phyloP scores from a whole-genome alignment of 805 yeast genomes.

The Danielia oregonensis region DNA sequence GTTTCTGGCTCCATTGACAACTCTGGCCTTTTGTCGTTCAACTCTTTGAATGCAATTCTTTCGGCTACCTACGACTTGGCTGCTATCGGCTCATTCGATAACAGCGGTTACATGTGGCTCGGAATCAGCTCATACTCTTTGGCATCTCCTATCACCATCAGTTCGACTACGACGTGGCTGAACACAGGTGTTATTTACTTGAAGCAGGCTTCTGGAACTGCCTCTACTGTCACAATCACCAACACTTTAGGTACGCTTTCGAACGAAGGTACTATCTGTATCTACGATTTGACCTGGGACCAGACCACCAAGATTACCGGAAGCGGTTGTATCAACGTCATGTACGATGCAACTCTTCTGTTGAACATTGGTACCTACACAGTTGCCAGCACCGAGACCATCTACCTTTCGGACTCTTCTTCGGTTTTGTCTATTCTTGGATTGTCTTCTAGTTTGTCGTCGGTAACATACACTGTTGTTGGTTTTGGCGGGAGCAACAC shows the following conservation, averaged over 20 bases:
- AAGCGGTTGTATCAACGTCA: slow-evolving; percentile 4
- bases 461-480: slow-evolving; percentile 2
- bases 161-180: slow-evolving; percentile 1
- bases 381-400: neutral
- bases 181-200: slow-evolving; percentile 9
- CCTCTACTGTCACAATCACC: neutral
- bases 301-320: slow-evolving; percentile 3
- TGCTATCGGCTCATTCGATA: slow-evolving; percentile 14
- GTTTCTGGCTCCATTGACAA: slow-evolving; percentile 1
- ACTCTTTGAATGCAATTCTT: slow-evolving; percentile 15
- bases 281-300: slow-evolving; percentile 1
- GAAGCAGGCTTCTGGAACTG: neutral
- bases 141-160: slow-evolving; percentile 11
- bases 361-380: neutral
- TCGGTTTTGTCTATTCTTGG: slow-evolving; percentile 1
- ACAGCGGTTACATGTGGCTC: slow-evolving; percentile 22
- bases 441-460: neutral
- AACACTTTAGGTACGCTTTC: neutral
- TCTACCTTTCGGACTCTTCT: slow-evolving; percentile 1
- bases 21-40: slow-evolving; percentile 21
- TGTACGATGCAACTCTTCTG: slow-evolving; percentile 2
- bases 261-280: slow-evolving; percentile 5
- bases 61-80: slow-evolving; percentile 17
- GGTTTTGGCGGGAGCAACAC: slow-evolving; percentile 3
- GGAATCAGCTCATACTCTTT: slow-evolving; percentile 12